These are phyloP conservation scores for Ailanthus altissimus DNA, from an alignment of 345 rosid species.

Conservation along the genomic window DNA sequence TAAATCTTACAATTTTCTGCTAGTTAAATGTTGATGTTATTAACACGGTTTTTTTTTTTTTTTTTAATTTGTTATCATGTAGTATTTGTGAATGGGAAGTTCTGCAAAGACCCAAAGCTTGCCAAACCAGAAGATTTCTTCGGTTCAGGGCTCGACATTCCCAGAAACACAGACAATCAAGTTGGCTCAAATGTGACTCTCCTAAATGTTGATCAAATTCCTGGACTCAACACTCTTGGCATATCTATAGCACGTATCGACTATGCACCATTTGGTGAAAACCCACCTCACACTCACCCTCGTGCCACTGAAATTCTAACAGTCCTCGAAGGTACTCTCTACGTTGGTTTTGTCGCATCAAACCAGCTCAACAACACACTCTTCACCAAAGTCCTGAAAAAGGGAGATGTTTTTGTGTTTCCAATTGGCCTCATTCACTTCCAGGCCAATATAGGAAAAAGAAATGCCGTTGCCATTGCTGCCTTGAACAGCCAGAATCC, in stretches of 20 bases:
- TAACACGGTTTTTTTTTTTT: no score
- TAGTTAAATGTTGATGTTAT: no score
- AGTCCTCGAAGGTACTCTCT: slow-evolving; percentile 29
- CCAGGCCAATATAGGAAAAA: slow-evolving; percentile 24
- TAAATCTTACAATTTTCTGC: no score
- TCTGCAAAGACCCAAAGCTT: not conserved
- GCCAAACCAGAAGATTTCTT: slow-evolving; percentile 24
- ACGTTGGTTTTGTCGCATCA: slow-evolving; percentile 32
- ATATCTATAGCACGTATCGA: slow-evolving; percentile 30
- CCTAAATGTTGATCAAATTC: slow-evolving; percentile 8
- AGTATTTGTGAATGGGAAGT: not conserved
- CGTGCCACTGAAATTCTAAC: slow-evolving; percentile 29
- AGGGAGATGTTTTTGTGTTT: slow-evolving; percentile 35
- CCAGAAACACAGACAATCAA: slow-evolving; percentile 15
- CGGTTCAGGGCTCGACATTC: slow-evolving; percentile 28
- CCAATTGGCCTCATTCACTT: slow-evolving; percentile 32
- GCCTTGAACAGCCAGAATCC: slow-evolving; percentile 32
- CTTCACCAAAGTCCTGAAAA: slow-evolving; percentile 18
- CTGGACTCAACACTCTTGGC: slow-evolving; percentile 36
- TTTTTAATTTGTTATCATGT: not conserved
- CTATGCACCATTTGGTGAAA: slow-evolving; percentile 33
- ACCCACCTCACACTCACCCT: slow-evolving; percentile 40
- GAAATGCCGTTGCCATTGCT: slow-evolving; percentile 18
- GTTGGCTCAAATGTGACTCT: slow-evolving; percentile 25
- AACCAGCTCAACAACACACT: slow-evolving; percentile 21